phyloP scores from a whole-genome alignment of 169 alveolate species.

The Eimeria tenella region DNA sequence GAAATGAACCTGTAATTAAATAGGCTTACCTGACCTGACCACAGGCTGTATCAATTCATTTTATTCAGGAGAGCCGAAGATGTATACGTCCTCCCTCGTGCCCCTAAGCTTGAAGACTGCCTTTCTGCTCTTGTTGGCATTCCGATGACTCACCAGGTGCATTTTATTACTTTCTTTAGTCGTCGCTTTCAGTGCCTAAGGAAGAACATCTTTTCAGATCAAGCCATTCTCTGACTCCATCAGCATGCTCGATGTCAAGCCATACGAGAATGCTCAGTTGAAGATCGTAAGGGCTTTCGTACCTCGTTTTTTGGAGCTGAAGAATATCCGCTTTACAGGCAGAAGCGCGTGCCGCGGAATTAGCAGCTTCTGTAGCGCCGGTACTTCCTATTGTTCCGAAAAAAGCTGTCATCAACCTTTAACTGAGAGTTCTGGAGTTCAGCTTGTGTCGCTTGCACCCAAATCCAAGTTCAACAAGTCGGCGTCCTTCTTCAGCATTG shows the following conservation, averaged over 20 bases:
- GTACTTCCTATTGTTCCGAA: not conserved
- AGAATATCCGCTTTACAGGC: conserved; percentile 5
- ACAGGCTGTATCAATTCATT: not conserved
- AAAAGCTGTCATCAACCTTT: not conserved
- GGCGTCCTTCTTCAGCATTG: conserved; percentile 40
- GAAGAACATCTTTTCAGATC: not conserved
- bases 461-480: conserved; percentile 69
- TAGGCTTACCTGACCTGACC: not conserved
- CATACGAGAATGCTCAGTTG: conserved; percentile 55
- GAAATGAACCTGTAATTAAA: conserved; percentile 58
- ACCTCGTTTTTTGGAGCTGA: not conserved
- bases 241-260: conserved; percentile 69
- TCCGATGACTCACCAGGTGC: conserved; percentile 66
- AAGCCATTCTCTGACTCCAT: conserved; percentile 66
- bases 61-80: conserved; percentile 51
- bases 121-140: conserved; percentile 67
- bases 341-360: conserved; percentile 74
- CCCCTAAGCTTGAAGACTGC: conserved; percentile 65
- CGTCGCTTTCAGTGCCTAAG: not conserved
- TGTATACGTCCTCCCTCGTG: conserved; percentile 62
- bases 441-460: conserved; percentile 67
- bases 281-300: conserved; percentile 29
- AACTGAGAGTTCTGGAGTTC: not conserved
- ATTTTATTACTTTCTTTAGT: not conserved
- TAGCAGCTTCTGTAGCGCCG: conserved; percentile 69